Percentiles rank a stretch among this genome's conserved stretches.
phyloP scores from a whole-genome alignment of 306 rosid genomes.

The Cucurbita maxima region DNA sequence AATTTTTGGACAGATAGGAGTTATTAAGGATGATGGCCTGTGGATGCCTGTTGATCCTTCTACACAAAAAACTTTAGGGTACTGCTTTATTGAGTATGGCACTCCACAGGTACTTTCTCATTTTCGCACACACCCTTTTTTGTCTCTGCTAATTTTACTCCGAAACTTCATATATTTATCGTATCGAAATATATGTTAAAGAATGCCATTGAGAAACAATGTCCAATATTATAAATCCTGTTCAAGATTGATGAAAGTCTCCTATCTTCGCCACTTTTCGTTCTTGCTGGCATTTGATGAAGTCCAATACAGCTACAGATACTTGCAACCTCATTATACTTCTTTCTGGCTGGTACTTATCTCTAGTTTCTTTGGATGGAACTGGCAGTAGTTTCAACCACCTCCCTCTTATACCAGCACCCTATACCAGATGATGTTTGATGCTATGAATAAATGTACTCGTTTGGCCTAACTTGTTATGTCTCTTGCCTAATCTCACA shows the following conservation, averaged over 20 bases:
- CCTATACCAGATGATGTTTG: background rate
- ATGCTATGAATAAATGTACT: background rate
- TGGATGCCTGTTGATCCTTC: constrained; percentile 71
- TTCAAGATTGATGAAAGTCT: background rate
- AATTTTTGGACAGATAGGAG: constrained; percentile 66
- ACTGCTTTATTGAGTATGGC: constrained; percentile 63
- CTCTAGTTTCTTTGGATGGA: background rate
- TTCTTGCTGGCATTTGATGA: background rate
- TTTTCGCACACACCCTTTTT: background rate
- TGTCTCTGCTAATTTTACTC: background rate
- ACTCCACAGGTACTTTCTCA: constrained; percentile 46
- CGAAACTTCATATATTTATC: background rate
- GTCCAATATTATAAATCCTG: background rate
- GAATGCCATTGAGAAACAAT: background rate
- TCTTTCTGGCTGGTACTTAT: background rate
- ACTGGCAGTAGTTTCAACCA: background rate
- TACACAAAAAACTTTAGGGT: constrained; percentile 46
- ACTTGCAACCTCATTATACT: background rate
- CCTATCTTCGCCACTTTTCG: background rate
- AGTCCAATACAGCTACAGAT: background rate
- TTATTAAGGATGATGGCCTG: constrained; percentile 52
- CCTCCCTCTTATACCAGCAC: background rate
- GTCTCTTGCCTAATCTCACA: background rate
- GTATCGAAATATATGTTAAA: background rate
- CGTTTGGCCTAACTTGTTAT: background rate